A percentile compares a stretch with the other conserved stretches of the same genome.
Evolutionary conservation across 2,329 filamentous ascomycete genomes (phyloP).

Genomic region (Fusarium sp.): DNA sequence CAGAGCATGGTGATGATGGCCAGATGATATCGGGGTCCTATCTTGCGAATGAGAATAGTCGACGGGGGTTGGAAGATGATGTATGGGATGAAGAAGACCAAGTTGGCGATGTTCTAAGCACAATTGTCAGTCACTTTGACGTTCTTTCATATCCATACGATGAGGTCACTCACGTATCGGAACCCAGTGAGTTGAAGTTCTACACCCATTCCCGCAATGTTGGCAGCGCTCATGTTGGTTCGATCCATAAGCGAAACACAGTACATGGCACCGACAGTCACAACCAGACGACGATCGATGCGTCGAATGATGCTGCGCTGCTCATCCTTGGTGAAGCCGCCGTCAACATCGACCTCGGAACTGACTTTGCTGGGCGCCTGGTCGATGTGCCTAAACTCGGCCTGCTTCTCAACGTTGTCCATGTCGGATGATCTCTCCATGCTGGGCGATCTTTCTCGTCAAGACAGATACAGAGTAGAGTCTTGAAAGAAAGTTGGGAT

Average conservation of each 20-base stretch:
- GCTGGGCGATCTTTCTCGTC: not conserved
- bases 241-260: conserved; percentile 83
- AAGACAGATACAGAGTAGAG: not conserved
- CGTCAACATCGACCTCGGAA: conserved; percentile 48
- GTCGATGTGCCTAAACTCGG: conserved; percentile 46
- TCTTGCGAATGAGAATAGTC: conserved; percentile 74
- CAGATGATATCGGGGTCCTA: conserved; percentile 72
- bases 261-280: conserved; percentile 75
- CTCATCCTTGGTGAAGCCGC: conserved; percentile 70
- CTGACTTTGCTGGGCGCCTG: conserved; percentile 40
- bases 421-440: conserved; percentile 45
- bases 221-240: conserved; percentile 79
- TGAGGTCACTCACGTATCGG: conserved; percentile 56
- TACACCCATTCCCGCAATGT: conserved; percentile 73
- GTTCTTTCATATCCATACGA: fast-evolving
- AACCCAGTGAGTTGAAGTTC: conserved; percentile 62
- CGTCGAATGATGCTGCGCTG: conserved; percentile 75
- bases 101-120: conserved; percentile 70
- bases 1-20: conserved; percentile 67
- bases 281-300: conserved; percentile 75
- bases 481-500: not conserved
- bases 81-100: conserved; percentile 82
- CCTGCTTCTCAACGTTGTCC: conserved; percentile 44
- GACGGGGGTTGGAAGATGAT: conserved; percentile 78
- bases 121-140: not conserved